phyloP scores from a whole-genome alignment of 495 filamentous ascomycete species.

The Hypoxylon lienhwacheense region DNA sequence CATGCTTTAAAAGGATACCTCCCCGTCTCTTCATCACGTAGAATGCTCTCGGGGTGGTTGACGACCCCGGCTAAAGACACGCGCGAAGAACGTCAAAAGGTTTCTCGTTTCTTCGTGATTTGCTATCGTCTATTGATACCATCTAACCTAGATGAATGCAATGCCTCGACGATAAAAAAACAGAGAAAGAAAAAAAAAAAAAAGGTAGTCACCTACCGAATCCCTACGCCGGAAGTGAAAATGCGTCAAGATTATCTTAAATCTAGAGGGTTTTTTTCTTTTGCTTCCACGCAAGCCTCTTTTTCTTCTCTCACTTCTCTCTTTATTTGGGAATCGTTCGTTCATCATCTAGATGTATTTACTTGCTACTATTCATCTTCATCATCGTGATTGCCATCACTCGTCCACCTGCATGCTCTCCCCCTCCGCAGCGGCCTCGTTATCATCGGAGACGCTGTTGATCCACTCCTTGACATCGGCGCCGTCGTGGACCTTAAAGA shows the following conservation, averaged over 20 bases:
- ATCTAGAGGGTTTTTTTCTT: not conserved
- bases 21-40: too few species aligned
- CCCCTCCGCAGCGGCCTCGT: slow-evolving; percentile 52
- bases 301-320: too few species aligned
- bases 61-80: too few species aligned
- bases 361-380: too few species aligned
- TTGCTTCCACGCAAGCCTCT: not conserved
- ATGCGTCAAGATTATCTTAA: too few species aligned
- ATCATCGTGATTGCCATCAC: too few species aligned
- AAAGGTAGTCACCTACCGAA: slow-evolving; percentile 22
- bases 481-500: slow-evolving; percentile 91
- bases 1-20: not conserved
- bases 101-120: slow-evolving; percentile 27
- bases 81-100: too few species aligned
- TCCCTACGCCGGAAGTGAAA: slow-evolving; percentile 28
- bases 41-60: too few species aligned
- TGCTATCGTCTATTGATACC: slow-evolving; percentile 35
- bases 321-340: too few species aligned
- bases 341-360: too few species aligned
- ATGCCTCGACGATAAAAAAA: slow-evolving; percentile 17
- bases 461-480: slow-evolving; percentile 78
- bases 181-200: too few species aligned
- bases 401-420: slow-evolving; percentile 80
- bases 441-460: slow-evolving; percentile 64
- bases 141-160: slow-evolving; percentile 27